Conservation (phyloP, 2,329 filamentous ascomycete genomes). For the Metarhizium brunneum region DNA sequence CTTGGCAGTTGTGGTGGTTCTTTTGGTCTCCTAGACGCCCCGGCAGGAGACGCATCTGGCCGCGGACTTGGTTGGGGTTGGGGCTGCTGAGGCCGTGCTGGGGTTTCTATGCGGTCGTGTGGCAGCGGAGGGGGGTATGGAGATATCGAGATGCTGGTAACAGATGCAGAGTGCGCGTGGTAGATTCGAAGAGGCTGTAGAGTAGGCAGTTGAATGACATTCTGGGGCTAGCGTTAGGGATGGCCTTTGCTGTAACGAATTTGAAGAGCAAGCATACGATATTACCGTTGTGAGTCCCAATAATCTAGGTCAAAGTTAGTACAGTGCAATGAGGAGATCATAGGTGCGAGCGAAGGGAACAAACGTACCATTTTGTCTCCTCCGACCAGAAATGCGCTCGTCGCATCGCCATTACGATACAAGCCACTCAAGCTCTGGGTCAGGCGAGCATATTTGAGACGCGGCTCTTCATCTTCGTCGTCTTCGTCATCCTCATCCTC, state of each 20-base stretch:
- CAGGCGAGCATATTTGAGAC: constrained; percentile 83
- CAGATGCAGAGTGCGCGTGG: constrained; percentile 84
- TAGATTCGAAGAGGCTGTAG: constrained; percentile 79
- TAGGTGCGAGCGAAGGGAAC: not conserved
- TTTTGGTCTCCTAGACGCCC: constrained; percentile 39
- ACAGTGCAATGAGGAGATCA: constrained; percentile 8
- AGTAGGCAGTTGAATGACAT: constrained; percentile 75
- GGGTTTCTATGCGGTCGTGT: constrained; percentile 31
- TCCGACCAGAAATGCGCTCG: constrained; percentile 79
- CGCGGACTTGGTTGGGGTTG: constrained; percentile 21
- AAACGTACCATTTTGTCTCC: constrained; percentile 87
- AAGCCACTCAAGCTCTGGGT: constrained; percentile 71
- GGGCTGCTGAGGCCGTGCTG: constrained; percentile 26
- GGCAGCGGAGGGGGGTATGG: constrained; percentile 59
- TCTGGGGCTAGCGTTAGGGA: constrained; percentile 36
- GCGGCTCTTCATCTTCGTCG: constrained; percentile 87
- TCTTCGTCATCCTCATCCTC: constrained; percentile 65
- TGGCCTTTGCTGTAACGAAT: not conserved
- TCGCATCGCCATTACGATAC: constrained; percentile 92
- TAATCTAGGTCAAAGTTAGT: constrained; percentile 48
- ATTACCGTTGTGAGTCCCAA: constrained; percentile 94
- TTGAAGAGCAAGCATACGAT: constrained; percentile 53
- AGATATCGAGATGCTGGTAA: constrained; percentile 84
- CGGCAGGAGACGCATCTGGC: constrained; percentile 34
- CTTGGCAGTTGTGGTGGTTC: constrained; percentile 53